Evolutionary conservation across 257 asterid genomes (phyloP).

Genomic region (Rubia yunnanensis): DNA sequence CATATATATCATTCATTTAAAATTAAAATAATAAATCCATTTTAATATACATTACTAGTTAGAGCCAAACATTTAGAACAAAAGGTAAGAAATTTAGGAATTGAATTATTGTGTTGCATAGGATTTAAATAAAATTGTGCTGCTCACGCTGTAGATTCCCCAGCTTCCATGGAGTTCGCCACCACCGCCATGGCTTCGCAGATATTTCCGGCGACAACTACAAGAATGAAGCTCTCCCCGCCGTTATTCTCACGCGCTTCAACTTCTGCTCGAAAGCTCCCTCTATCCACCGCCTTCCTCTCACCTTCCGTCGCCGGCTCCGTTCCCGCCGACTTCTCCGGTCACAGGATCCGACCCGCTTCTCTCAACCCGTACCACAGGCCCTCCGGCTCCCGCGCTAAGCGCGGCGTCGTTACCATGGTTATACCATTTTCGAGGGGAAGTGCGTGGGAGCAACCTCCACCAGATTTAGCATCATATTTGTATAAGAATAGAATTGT

Average conservation of each 20-base stretch:
- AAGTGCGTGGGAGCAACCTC: constrained; percentile 87
- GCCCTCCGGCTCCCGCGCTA: constrained; percentile 26
- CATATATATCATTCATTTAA: too few species aligned
- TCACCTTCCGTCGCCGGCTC: constrained; percentile 50
- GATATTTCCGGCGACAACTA: constrained; percentile 22
- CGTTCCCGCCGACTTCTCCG: constrained; percentile 46
- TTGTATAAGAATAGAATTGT: constrained; percentile 76
- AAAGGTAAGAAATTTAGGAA: too few species aligned
- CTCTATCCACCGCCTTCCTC: constrained; percentile 39
- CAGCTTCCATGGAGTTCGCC: constrained; percentile 32
- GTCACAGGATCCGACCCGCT: constrained; percentile 53
- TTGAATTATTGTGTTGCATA: too few species aligned
- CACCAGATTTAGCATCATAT: constrained; percentile 94
- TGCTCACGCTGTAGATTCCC: neutral
- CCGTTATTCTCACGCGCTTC: constrained; percentile 20
- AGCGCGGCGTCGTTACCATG: constrained; percentile 85
- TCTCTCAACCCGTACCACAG: constrained; percentile 32
- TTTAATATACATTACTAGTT: too few species aligned
- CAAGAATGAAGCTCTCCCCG: constrained; percentile 29
- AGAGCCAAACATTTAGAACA: too few species aligned
- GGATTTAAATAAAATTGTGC: too few species aligned
- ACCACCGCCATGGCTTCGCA: constrained; percentile 47
- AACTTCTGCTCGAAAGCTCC: constrained; percentile 21
- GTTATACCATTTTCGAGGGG: constrained; percentile 89
- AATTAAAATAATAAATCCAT: too few species aligned